Conservation (phyloP, 306 rosid genomes). For the Rosa lucieae region DNA sequence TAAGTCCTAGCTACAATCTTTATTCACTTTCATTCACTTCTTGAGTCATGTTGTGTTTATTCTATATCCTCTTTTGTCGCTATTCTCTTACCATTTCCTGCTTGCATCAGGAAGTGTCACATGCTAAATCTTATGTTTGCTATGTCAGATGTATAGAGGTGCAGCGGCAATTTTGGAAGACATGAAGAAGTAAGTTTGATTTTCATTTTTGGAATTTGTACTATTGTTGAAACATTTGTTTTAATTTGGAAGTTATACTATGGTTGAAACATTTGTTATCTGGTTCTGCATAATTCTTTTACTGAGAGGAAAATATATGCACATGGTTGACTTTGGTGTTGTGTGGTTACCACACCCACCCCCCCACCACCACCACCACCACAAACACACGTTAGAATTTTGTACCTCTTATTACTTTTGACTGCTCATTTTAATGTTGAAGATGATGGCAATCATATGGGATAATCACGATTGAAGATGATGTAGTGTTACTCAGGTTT, state of each 20-base stretch:
- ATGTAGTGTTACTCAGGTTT: neutral
- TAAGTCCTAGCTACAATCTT: slow-evolving; percentile 38
- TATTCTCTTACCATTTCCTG: slow-evolving; percentile 17
- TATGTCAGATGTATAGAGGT: slow-evolving; percentile 81
- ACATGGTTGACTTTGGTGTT: neutral
- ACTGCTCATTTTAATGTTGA: neutral
- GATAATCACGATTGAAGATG: neutral
- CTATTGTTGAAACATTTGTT: neutral
- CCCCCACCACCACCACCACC: too few relatives aligned
- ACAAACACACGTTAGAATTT: too few relatives aligned
- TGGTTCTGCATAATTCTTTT: neutral
- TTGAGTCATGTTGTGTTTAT: neutral
- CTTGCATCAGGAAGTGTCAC: slow-evolving; percentile 12
- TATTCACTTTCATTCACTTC: neutral
- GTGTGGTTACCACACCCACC: neutral
- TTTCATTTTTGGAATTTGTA: neutral
- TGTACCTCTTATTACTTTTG: neutral
- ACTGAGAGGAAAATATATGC: neutral
- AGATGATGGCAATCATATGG: neutral
- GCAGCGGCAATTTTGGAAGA: slow-evolving; percentile 84
- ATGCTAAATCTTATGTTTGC: slow-evolving; percentile 26
- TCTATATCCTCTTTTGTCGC: slow-evolving; percentile 17
- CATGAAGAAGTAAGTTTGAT: slow-evolving; percentile 55
- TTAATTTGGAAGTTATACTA: too few relatives aligned
- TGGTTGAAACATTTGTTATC: neutral